Evolutionary conservation across 345 rosid genomes (phyloP).

Genomic region (Moringa oleifera): DNA sequence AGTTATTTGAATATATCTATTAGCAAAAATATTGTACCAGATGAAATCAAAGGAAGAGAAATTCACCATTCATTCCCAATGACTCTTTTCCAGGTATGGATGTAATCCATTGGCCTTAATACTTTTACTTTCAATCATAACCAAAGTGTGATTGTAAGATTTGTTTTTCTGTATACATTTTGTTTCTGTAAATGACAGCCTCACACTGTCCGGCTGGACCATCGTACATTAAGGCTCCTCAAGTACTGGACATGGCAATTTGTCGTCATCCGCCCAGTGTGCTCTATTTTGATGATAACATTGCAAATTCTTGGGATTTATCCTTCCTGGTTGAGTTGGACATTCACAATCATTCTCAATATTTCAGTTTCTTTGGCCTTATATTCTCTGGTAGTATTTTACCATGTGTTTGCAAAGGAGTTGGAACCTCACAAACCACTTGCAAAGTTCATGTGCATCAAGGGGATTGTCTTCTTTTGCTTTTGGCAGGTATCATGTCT

Average conservation of each 20-base stretch:
- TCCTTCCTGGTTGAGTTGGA: slow-evolving; percentile 97
- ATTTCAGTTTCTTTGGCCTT: slow-evolving; percentile 84
- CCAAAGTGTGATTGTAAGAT: not conserved
- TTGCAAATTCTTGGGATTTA: slow-evolving; percentile 61
- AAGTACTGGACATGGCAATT: slow-evolving; percentile 99
- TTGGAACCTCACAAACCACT: slow-evolving; percentile 91
- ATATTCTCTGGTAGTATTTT: slow-evolving; percentile 79
- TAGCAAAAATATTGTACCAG: slow-evolving; percentile 61
- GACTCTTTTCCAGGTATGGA: slow-evolving; percentile 75
- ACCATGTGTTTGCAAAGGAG: slow-evolving; percentile 94
- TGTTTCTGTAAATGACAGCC: slow-evolving; percentile 46
- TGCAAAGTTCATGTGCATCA: slow-evolving; percentile 95
- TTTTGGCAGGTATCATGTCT: slow-evolving; percentile 84
- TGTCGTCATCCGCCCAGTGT: slow-evolving; percentile 75
- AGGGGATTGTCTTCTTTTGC: slow-evolving; percentile 97
- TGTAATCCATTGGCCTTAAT: not conserved
- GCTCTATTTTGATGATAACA: slow-evolving; percentile 75
- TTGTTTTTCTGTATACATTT: not conserved
- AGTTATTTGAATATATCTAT: slow-evolving; percentile 86
- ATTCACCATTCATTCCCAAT: slow-evolving; percentile 88
- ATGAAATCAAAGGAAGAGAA: slow-evolving; percentile 84
- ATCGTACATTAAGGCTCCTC: slow-evolving; percentile 58
- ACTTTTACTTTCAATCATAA: slow-evolving; percentile 4
- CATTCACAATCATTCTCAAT: slow-evolving; percentile 80
- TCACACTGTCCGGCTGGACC: slow-evolving; percentile 64